phyloP scores from a whole-genome alignment of 129 eudicot species.

The Kitagawia praeruptora region DNA sequence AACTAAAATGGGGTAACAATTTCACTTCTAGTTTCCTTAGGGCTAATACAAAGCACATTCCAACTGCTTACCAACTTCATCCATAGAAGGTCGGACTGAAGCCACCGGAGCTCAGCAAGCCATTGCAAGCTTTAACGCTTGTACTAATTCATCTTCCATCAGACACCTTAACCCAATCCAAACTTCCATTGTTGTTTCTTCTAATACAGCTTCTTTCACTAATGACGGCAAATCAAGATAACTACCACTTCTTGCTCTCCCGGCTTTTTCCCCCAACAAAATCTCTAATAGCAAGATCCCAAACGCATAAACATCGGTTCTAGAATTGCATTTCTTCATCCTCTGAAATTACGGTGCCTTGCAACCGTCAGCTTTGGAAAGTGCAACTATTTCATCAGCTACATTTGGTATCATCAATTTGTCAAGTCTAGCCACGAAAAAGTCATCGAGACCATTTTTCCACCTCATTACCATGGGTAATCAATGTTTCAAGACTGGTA shows the following conservation, averaged over 20 bases:
- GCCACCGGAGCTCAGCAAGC: conserved; percentile 99
- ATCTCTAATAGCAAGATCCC: conserved; percentile 82
- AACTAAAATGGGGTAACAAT: conserved; percentile 71
- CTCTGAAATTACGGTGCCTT: conserved; percentile 92
- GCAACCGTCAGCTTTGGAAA: conserved; percentile 77
- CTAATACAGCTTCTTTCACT: conserved; percentile 90
- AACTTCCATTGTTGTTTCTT: conserved; percentile 97
- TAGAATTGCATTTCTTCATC: conserved; percentile 77
- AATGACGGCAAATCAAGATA: conserved; percentile 68
- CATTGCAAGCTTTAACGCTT: conserved; percentile 93
- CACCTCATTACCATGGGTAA: conserved; percentile 89
- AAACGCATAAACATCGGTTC: conserved; percentile 79
- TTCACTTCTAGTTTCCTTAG: conserved; percentile 85
- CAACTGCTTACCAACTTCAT: conserved; percentile 82
- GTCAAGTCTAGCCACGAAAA: conserved; percentile 79
- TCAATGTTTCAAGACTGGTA: conserved; percentile 58
- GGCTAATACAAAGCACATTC: conserved; percentile 97
- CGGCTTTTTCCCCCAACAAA: conserved; percentile 75
- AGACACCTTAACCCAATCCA: too few relatives aligned
- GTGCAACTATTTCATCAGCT: conserved; percentile 77
- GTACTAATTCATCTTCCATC: conserved; percentile 95
- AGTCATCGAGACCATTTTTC: conserved; percentile 81
- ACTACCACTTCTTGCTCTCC: conserved; percentile 51
- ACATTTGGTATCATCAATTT: conserved; percentile 80
- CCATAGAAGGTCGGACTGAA: conserved; percentile 80